Conservation (phyloP, 2,329 filamentous ascomycete genomes). For the Magnaporthales sp. region DNA sequence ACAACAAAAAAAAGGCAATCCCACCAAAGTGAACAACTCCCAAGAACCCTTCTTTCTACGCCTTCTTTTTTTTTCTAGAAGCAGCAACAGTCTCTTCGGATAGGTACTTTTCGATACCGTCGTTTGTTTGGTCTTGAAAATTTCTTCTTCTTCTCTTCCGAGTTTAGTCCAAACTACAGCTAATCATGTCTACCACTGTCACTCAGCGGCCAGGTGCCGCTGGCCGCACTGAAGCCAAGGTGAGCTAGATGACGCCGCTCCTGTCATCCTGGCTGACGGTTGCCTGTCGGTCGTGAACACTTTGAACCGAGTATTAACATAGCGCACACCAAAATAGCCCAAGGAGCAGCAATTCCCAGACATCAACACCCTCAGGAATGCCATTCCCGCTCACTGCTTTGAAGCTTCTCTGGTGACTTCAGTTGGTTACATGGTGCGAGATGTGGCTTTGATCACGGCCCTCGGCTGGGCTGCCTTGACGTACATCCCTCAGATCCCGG, state of each 20-base stretch:
- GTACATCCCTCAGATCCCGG: constrained; percentile 42
- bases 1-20: background rate
- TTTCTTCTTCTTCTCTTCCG: background rate
- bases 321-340: background rate
- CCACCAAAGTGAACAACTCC: background rate
- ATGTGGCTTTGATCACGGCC: constrained; percentile 37
- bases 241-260: background rate
- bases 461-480: constrained; percentile 42
- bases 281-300: background rate
- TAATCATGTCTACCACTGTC: background rate
- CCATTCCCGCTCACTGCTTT: constrained; percentile 56
- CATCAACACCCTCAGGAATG: constrained; percentile 37
- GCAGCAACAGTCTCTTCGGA: background rate
- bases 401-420: constrained; percentile 42
- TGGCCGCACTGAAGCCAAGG: background rate
- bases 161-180: background rate
- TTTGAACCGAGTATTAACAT: background rate
- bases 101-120: background rate
- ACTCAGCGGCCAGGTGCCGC: background rate
- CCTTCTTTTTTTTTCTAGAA: background rate
- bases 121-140: background rate
- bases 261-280: background rate
- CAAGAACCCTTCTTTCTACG: background rate
- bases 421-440: constrained; percentile 46
- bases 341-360: constrained; percentile 27